These are phyloP conservation scores for Glebionis coronaria DNA, from an alignment of 129 eudicot genomes.

Conservation along the genomic window DNA sequence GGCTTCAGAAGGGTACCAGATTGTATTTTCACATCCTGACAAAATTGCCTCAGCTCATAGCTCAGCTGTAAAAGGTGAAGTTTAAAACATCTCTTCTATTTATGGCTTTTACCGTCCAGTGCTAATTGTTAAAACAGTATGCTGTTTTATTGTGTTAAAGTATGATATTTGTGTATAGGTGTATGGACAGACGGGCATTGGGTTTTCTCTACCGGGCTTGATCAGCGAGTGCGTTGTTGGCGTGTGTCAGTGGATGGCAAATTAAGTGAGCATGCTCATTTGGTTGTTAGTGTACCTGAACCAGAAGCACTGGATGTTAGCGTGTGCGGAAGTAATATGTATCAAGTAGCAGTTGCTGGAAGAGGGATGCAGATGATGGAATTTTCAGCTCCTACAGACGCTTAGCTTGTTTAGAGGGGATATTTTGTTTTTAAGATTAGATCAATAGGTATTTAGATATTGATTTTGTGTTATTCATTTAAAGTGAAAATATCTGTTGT, in stretches of 20 bases:
- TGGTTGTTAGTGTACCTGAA: slow-evolving; percentile 86
- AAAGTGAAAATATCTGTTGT: slow-evolving; percentile 5
- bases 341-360: slow-evolving; percentile 88
- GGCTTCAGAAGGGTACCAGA: slow-evolving; percentile 36
- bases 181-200: slow-evolving; percentile 95
- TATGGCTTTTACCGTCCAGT: not conserved
- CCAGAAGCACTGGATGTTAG: slow-evolving; percentile 93
- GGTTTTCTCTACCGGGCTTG: slow-evolving; percentile 96
- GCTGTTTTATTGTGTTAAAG: not conserved
- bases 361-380: slow-evolving; percentile 96
- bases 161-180: slow-evolving; percentile 43
- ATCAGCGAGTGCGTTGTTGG: slow-evolving; percentile 98
- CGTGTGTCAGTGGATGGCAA: slow-evolving; percentile 43
- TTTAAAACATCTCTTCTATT: not conserved
- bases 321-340: slow-evolving; percentile 52
- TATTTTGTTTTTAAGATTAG: not conserved
- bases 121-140: not conserved
- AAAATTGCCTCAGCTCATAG: slow-evolving; percentile 73
- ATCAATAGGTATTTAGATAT: not conserved
- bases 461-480: not conserved
- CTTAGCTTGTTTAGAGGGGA: not conserved
- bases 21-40: slow-evolving; percentile 39
- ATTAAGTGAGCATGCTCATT: slow-evolving; percentile 55
- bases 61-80: slow-evolving; percentile 88
- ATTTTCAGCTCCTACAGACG: slow-evolving; percentile 39